Evolutionary conservation across 768 basidiomycete species (phyloP), one percentile per base, ranked within the genome.

Genomic region (Kwoniella mangroviensis): DNA sequence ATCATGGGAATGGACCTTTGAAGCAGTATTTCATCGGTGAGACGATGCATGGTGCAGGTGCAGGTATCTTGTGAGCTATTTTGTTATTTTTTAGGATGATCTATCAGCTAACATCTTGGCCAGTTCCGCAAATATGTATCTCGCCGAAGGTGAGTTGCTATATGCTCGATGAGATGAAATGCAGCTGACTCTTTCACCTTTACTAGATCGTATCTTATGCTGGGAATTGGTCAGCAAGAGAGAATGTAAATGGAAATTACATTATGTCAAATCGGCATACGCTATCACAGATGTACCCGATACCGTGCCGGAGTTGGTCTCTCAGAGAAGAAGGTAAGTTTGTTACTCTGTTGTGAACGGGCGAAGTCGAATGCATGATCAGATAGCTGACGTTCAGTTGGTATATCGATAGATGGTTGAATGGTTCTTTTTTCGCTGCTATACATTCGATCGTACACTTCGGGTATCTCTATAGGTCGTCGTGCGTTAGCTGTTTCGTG

Each of bases 161-260:
- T 24, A 15, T 57, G 9, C 4, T 57, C n/a, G 55, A 45, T 49
- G 3, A 51, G 28, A n/a, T 28, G 12, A 51, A 28, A 62, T 21
- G 4, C 62, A 19, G 15, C 21, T 34, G 34, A 34, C 19, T 19
- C 45, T 13, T 49, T 49, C 45, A 49, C 12, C 45, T 13, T 15
- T 49, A 52, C 53, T 69, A 92, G 94, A 85, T 76, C 75, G 79
- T 68, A 97, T 98, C 72, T 86, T 98, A 1, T 98, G 95, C 82
- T 98, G 94, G 94, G 95, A 98, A 82, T 87, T 98, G 24, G 95
- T 98, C 41, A 92, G 92, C n/a, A 98, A 98, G 79, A 89, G 94
- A 12, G 90, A 90, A 17, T 90, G 89, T 2, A 86, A 91, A 26
- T 98, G 96, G 96, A 89, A 92, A 55, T 84, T 99, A 80, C 94